Evolutionary conservation across 306 rosid species (phyloP), one percentile per base, ranked within the genome.

Genomic region (Medicago lupulina): DNA sequence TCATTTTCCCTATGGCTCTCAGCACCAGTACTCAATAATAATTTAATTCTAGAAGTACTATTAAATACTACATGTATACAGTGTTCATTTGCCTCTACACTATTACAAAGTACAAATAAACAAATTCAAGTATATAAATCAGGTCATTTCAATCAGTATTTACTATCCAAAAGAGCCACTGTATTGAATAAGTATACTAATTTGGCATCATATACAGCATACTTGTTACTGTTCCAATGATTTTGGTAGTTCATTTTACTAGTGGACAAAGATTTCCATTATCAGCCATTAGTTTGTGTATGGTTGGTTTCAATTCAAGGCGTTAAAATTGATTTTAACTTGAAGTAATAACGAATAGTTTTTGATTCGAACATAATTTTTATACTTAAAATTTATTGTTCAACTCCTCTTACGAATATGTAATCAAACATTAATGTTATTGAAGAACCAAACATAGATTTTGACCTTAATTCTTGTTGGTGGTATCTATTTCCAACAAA

Each of bases 1-100:
- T 76, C 84, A 71, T 58, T 80, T 80, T 80, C 18, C 73, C 19
- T 76, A 59, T 74, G 62, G 9, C 64, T 74, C 63, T 74, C 70
- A 80, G 70, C 65, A 62, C 54, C 62, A 28, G 31, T 28, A 61
- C 19, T 71, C 68, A 73, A 73, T 82, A 76, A 71, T 83, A 59
- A 9, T 79, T 41, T 12, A 4, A 17, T 16, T 9, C 25, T 44
- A 67, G 10, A 21, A 36, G 23, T 79, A 69, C 55, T 50, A 78
- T 84, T 77, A 19, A 69, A 38, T 63, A 18, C n/a, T 46, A 38
- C 34, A 0, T 15, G 7, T 53, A 28, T 66, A 73, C 67, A 77
- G 77, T 76, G 77, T 21, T 61, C 31, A 61, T 81, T 81, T 81
- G 65, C 79, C 67, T 76, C 71, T 36, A 57, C 6, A 41, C 66